These are phyloP conservation scores for Persicaria maculosa DNA, from an alignment of 148 eudicot genomes.

Conservation along the genomic window DNA sequence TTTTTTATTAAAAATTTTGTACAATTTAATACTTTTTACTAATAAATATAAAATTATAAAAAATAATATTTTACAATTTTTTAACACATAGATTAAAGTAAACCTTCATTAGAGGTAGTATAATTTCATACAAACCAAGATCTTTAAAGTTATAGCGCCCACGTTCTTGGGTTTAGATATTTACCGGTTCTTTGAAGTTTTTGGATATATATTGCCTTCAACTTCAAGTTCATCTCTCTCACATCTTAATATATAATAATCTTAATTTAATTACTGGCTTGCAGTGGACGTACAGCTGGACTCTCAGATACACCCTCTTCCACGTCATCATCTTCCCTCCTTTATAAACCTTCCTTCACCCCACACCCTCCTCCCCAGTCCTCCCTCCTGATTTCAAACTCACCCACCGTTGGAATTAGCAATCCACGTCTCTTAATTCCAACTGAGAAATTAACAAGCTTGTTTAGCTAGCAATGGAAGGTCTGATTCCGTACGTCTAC, in stretches of 20 bases:
- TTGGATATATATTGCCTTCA: no score
- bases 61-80: no score
- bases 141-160: no score
- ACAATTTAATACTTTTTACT: no score
- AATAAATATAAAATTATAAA: no score
- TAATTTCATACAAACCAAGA: no score
- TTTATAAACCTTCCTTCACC: background rate
- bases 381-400: background rate
- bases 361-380: no score
- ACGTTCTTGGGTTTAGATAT: no score
- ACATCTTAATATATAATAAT: background rate
- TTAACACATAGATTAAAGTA: no score
- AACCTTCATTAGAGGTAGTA: no score
- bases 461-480: conserved; percentile 36
- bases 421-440: background rate
- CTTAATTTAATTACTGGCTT: background rate
- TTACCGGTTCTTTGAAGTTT: no score
- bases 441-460: background rate
- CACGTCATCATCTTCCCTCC: background rate
- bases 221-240: background rate
- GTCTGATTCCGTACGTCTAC: conserved; percentile 62
- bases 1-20: no score
- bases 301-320: background rate
- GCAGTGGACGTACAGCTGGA: background rate
- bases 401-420: background rate